Percentiles rank a stretch among this genome's conserved stretches.
Conservation (phyloP, 2,329 filamentous ascomycete species). For the Curvularia hawaiiensis region DNA sequence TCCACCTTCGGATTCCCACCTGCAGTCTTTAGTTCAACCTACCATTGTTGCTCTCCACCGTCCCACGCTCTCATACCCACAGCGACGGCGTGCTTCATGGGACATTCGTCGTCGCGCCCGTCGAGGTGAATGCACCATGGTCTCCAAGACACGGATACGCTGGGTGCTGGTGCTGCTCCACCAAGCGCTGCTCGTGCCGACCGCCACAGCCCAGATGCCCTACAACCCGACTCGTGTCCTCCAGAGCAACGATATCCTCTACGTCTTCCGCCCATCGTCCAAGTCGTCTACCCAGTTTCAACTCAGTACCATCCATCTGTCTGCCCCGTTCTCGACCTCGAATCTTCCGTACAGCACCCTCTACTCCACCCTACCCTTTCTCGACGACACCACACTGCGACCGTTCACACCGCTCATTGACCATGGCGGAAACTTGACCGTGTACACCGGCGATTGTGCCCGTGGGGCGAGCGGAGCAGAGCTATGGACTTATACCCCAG, state of each 20-base stretch:
- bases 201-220: conserved; percentile 60
- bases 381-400: conserved; percentile 55
- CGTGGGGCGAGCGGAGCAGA: conserved; percentile 55
- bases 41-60: conserved; percentile 13
- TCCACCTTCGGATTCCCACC: conserved; percentile 20
- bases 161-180: not conserved
- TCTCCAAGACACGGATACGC: conserved; percentile 3
- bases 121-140: conserved; percentile 29
- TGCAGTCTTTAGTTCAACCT: conserved; percentile 17
- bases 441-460: conserved; percentile 76
- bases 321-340: conserved; percentile 59
- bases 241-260: conserved; percentile 63
- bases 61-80: not conserved
- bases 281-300: conserved; percentile 54
- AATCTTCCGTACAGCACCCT: conserved; percentile 54
- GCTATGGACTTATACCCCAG: conserved; percentile 71
- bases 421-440: conserved; percentile 69
- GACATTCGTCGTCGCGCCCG: conserved; percentile 12
- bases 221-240: conserved; percentile 80
- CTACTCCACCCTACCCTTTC: conserved; percentile 66
- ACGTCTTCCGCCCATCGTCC: conserved; percentile 68
- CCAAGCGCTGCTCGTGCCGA: not conserved
- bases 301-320: conserved; percentile 70
- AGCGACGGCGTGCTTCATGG: conserved; percentile 25
- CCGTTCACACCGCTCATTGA: conserved; percentile 73